Evolutionary conservation across 2,329 filamentous ascomycete genomes (phyloP).

Genomic region (Onygenales sp.): DNA sequence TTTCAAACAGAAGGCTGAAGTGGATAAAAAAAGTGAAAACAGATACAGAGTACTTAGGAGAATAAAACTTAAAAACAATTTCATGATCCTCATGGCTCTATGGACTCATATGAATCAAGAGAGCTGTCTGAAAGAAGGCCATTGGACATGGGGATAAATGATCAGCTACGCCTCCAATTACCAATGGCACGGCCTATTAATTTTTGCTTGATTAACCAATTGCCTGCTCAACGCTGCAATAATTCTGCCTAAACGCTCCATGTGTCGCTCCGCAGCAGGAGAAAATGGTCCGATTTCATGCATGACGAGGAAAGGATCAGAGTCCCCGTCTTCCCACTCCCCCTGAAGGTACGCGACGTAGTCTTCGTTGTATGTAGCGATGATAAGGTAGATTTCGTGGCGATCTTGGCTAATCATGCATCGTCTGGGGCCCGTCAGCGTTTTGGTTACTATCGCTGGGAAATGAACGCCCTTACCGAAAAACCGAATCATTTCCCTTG

Average conservation of each 20-base stretch:
- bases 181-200: background rate
- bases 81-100: too few species aligned
- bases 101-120: too few species aligned
- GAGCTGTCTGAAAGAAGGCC: too few species aligned
- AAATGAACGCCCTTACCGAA: background rate
- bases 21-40: too few species aligned
- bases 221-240: background rate
- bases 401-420: slow-evolving; percentile 10
- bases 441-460: background rate
- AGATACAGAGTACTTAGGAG: too few species aligned
- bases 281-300: background rate
- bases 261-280: background rate
- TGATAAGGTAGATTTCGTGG: slow-evolving; percentile 9
- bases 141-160: too few species aligned
- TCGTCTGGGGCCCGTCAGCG: slow-evolving; percentile 3
- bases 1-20: too few species aligned
- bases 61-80: too few species aligned
- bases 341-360: slow-evolving; percentile 8
- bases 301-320: background rate
- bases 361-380: slow-evolving; percentile 6
- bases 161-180: too few species aligned
- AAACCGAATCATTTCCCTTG: background rate
- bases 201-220: background rate
- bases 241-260: background rate
- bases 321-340: background rate